phyloP scores from a whole-genome alignment of 495 filamentous ascomycete genomes.

The Pseudotulostoma volvatum region DNA sequence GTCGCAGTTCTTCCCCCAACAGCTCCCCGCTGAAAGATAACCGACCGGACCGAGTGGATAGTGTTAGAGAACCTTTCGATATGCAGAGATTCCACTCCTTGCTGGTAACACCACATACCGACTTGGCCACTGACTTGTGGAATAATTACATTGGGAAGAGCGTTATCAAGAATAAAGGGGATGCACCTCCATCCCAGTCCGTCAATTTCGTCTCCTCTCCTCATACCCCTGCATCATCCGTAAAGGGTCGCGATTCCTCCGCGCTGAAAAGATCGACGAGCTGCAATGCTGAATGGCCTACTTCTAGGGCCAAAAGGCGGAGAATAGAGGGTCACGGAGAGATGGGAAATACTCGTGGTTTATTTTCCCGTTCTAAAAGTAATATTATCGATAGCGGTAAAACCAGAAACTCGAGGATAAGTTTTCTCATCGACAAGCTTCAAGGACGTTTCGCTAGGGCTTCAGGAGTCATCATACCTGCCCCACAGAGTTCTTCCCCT shows the following conservation, averaged over 20 bases:
- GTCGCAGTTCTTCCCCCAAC: constrained; percentile 65
- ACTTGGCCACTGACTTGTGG: constrained; percentile 79
- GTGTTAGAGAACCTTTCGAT: constrained; percentile 28
- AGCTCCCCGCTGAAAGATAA: constrained; percentile 46
- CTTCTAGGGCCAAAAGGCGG: constrained; percentile 38
- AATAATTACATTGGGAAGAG: constrained; percentile 49
- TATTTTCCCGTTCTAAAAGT: constrained; percentile 34
- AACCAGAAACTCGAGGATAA: constrained; percentile 43
- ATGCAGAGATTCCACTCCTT: constrained; percentile 37
- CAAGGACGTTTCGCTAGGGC: constrained; percentile 40
- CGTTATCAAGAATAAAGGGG: constrained; percentile 20
- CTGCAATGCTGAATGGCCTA: constrained; percentile 49
- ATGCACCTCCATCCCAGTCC: constrained; percentile 34
- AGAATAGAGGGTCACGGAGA: constrained; percentile 18
- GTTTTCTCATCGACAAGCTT: constrained; percentile 47
- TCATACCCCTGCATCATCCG: constrained; percentile 33
- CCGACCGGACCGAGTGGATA: constrained; percentile 26
- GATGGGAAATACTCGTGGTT: constrained; percentile 18
- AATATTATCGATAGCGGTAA: constrained; percentile 32
- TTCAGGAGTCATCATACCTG: constrained; percentile 13
- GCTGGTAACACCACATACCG: constrained; percentile 58
- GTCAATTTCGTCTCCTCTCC: constrained; percentile 55
- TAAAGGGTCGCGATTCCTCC: constrained; percentile 29
- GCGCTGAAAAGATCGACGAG: constrained; percentile 52
- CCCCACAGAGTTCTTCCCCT: constrained; percentile 40